phyloP scores from a whole-genome alignment of 139 green algal genomes.

The Coccomyxa sp. region DNA sequence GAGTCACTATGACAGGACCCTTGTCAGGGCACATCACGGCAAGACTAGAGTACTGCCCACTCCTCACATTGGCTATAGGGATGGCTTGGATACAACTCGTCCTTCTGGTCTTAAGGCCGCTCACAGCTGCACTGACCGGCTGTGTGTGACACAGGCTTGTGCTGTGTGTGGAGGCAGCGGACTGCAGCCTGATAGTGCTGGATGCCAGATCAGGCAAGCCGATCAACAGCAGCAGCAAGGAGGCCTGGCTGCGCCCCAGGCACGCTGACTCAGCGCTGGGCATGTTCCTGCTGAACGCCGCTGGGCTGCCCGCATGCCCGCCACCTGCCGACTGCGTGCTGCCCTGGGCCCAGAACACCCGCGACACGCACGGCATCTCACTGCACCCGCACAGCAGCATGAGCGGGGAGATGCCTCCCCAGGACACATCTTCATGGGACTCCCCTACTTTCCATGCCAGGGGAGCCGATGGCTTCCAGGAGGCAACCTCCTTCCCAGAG shows the following conservation, averaged over 20 bases:
- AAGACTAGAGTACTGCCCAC: no score
- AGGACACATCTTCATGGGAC: no score
- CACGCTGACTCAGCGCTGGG: slow-evolving; percentile 24
- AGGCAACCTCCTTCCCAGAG: no score
- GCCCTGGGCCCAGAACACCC: slow-evolving; percentile 39
- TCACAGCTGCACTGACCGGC: no score
- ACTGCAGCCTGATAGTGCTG: slow-evolving; percentile 23
- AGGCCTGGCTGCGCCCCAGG: slow-evolving; percentile 31
- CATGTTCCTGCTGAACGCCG: slow-evolving; percentile 30
- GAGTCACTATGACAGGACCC: no score
- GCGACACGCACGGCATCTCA: not conserved
- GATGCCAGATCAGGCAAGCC: slow-evolving; percentile 13
- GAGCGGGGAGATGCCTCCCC: not conserved
- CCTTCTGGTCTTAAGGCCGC: no score
- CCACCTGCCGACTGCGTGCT: slow-evolving; percentile 19
- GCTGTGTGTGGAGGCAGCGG: slow-evolving; percentile 22
- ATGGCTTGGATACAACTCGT: no score
- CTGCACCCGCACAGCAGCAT: no score
- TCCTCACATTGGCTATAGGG: no score
- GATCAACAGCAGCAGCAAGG: not conserved
- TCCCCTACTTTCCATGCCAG: no score
- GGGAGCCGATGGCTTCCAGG: no score
- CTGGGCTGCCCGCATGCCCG: slow-evolving; percentile 18
- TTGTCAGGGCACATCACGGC: no score
- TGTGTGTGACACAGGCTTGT: slow-evolving; percentile 25